Conservation (phyloP, 768 basidiomycete genomes). For the Suillus fuscotomentosus region DNA sequence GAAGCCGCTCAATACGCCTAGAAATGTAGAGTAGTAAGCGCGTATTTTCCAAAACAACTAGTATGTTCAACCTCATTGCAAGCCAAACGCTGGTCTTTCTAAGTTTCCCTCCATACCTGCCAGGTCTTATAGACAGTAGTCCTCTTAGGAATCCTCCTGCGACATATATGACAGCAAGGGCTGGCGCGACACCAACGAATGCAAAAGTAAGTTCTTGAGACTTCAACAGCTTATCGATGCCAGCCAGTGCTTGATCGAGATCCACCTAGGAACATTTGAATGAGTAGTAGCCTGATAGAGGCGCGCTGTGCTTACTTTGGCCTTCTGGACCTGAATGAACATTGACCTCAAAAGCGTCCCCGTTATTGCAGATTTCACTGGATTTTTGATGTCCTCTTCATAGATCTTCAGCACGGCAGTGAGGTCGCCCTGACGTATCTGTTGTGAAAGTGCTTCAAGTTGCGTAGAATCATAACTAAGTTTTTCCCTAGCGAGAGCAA, state of each 20-base stretch:
- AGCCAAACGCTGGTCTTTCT: slow-evolving; percentile 61
- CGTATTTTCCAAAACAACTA: not conserved
- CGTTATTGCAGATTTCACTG: slow-evolving; percentile 73
- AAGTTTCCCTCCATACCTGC: slow-evolving; percentile 57
- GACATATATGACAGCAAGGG: slow-evolving; percentile 76
- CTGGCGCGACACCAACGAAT: slow-evolving; percentile 94
- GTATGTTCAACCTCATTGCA: slow-evolving; percentile 57
- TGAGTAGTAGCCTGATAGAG: not conserved
- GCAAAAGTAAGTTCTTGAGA: slow-evolving; percentile 96
- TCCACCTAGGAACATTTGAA: slow-evolving; percentile 60
- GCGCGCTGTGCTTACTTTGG: slow-evolving; percentile 56
- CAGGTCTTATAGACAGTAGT: slow-evolving; percentile 50
- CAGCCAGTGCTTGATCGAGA: slow-evolving; percentile 83
- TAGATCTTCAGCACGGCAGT: slow-evolving; percentile 85
- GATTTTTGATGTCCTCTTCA: slow-evolving; percentile 89
- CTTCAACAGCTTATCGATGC: slow-evolving; percentile 91
- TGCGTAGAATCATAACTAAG: slow-evolving; percentile 62
- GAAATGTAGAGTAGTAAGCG: slow-evolving; percentile 13
- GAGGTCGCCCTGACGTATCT: slow-evolving; percentile 78
- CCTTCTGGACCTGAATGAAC: slow-evolving; percentile 93
- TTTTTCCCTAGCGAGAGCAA: slow-evolving; percentile 81
- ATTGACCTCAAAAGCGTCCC: slow-evolving; percentile 83
- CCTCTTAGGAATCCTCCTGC: slow-evolving; percentile 50
- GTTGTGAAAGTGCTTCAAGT: slow-evolving; percentile 60
- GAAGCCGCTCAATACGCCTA: slow-evolving; percentile 68